Base-by-base conservation (phyloP, 805 yeast species). In the Starmerella apis region DNA sequence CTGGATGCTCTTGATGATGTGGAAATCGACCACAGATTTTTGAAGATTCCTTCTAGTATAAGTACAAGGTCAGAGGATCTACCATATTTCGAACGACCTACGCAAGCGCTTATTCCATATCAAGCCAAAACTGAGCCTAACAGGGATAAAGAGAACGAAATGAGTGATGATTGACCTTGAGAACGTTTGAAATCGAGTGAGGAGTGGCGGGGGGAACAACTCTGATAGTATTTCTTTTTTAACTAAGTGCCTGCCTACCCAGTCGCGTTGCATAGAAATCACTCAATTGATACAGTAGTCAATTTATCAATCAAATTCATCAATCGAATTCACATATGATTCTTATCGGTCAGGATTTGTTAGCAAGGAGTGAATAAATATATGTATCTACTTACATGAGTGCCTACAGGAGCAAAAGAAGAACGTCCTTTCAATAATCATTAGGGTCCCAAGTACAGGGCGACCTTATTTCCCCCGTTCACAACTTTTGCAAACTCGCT, bases 401-500 rank as follows among this genome's bases (percentile, higher is more conserved):
- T 31, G 35, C n/a, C 14, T 27, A 11, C 11, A 27, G 30, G 11
- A 27, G 30, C 8, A 27, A 11, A 27, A 27, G 30, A 27, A 27
- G 30, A 7, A 31, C 14, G n/a, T 18, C 35, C 14, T n/a, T 18
- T 31, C 35, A 14, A 18, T 11, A 22, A 8, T 23, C 14, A n/a
- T 38, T 23, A 48, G 7, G 42, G 24, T 6, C 47, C 52, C 14
- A 53, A 30, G 46, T 60, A 62, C 16, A 66, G 51, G 1, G 65
- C 68, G 27, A 66, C 47, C 53, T 66, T 66, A 35, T 59, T 54
- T 38, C 59, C 59, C 28, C 59, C 62, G 27, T 56, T 57, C 36
- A 66, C 49, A 1, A 61, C 63, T 14, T 46, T 48, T 13, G 52
- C 56, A 43, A 66, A 62, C 36, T 59, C 65, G 6, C 50, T 63